Evolutionary conservation across 768 basidiomycete species (phyloP), one percentile per base, ranked within the genome.

Genomic region (Lactarius quietus): DNA sequence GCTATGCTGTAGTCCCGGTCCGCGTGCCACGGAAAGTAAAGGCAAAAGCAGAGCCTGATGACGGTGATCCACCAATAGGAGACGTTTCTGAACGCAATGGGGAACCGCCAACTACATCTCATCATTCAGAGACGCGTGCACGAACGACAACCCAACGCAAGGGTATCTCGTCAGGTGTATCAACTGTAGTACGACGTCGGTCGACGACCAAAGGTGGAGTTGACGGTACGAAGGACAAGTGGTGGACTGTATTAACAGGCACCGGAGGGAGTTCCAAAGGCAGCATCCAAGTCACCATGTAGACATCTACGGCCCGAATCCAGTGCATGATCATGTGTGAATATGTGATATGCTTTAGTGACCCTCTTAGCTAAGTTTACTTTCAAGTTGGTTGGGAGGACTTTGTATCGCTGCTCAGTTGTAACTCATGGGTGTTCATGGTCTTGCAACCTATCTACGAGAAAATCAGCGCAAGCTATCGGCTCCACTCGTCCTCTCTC

Each of bases 391-490:
- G 33, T 38, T 15, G 20, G 23, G 12, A 35, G 12, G 2, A 20
- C 33, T 5, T 14, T 33, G 20, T 28, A 60, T 26, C 43, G 8
- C 29, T 59, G 26, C 12, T 29, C 39, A 31, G 4, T 23, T 38
- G n/a, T 38, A 9, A 57, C 36, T 14, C 3, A 84, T 84, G 83
- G 83, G 83, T 60, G 78, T 84, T 41, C 79, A 81, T 69, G 84
- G 84, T 23, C 77, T 84, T 36, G 78, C 82, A 14, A 83, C 80
- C 1, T 84, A 81, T 70, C 74, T 84, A 23, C 80, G 77, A 66
- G 82, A 84, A 65, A 76, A 82, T 68, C 75, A 76, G 39, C 75
- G 76, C 38, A 52, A 73, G 18, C 74, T 84, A 61, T 75, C 80
- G 2, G 77, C 75, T 65, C 73, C 76, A 0, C 63, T 77, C 36